Percentiles rank a stretch among this genome's conserved stretches.
phyloP scores from a whole-genome alignment of 2,329 filamentous ascomycete genomes.

The Fusarium verrucosum region DNA sequence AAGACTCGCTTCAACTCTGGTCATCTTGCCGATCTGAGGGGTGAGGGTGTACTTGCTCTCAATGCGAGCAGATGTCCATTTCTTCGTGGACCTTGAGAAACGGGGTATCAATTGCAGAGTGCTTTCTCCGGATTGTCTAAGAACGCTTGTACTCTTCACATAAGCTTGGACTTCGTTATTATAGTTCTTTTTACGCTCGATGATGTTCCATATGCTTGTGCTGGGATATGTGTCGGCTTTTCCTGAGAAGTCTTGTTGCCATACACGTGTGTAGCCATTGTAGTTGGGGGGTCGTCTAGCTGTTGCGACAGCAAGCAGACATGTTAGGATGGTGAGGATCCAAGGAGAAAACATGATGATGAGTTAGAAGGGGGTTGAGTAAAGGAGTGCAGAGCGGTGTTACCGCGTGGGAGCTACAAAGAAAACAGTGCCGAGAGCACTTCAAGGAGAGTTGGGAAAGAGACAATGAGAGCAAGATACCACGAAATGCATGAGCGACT shows the following conservation, averaged over 20 bases:
- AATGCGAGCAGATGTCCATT: constrained; percentile 66
- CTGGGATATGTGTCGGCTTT: constrained; percentile 47
- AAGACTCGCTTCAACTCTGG: constrained; percentile 57
- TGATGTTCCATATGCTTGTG: constrained; percentile 54
- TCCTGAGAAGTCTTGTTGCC: constrained; percentile 57
- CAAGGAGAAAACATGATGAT: constrained; percentile 38
- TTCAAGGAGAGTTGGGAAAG: constrained; percentile 1
- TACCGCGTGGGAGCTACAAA: neutral
- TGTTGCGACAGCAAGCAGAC: constrained; percentile 45
- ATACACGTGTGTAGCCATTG: constrained; percentile 51
- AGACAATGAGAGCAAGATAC: neutral
- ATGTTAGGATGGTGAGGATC: constrained; percentile 43
- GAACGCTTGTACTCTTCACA: constrained; percentile 55
- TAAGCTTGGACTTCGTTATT: constrained; percentile 65
- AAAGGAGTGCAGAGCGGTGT: constrained; percentile 12
- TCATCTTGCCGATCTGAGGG: constrained; percentile 56
- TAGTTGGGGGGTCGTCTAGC: constrained; percentile 54
- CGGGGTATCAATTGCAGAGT: constrained; percentile 63
- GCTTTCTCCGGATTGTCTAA: constrained; percentile 60
- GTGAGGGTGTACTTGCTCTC: constrained; percentile 60
- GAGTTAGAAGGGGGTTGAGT: neutral
- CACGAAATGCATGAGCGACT: no score
- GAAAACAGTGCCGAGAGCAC: neutral
- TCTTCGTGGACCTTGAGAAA: constrained; percentile 45
- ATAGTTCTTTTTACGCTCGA: constrained; percentile 53